Conservation (phyloP, 768 basidiomycete genomes). For the Neoboletus subvelutipes region DNA sequence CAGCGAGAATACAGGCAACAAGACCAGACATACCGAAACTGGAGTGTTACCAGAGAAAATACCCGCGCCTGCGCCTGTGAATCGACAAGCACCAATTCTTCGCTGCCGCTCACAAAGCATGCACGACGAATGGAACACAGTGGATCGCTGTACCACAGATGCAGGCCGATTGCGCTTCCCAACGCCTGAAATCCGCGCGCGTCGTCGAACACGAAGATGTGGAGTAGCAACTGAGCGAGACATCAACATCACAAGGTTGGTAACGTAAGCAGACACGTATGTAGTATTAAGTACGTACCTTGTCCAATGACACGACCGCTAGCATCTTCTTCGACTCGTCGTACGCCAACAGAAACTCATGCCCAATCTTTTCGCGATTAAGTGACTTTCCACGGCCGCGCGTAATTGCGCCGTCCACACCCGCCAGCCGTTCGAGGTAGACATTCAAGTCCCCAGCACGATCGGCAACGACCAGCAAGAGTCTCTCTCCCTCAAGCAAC, state of each 20-base stretch:
- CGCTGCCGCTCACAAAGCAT: slow-evolving; percentile 48
- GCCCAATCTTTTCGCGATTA: slow-evolving; percentile 47
- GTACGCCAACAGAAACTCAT: slow-evolving; percentile 45
- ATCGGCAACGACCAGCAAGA: slow-evolving; percentile 44
- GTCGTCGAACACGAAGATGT: slow-evolving; percentile 52
- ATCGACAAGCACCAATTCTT: slow-evolving; percentile 55
- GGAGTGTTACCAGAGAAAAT: slow-evolving; percentile 53
- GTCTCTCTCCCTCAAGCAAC: slow-evolving; percentile 39
- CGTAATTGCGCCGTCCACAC: slow-evolving; percentile 34
- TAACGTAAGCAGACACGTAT: neutral
- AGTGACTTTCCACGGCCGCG: slow-evolving; percentile 32
- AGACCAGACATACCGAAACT: slow-evolving; percentile 44
- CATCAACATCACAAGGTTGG: rapidly evolving
- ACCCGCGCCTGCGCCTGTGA: slow-evolving; percentile 42
- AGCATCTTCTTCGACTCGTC: slow-evolving; percentile 53
- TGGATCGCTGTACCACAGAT: slow-evolving; percentile 40
- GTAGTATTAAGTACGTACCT: slow-evolving; percentile 30
- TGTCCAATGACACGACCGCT: slow-evolving; percentile 42
- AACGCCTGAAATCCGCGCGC: slow-evolving; percentile 39
- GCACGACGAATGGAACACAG: slow-evolving; percentile 32
- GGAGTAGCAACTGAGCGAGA: slow-evolving; percentile 29
- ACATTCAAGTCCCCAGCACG: slow-evolving; percentile 34
- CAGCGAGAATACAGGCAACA: neutral
- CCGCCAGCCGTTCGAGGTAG: slow-evolving; percentile 37
- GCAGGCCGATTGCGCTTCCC: slow-evolving; percentile 42